Evolutionary conservation across 2,329 filamentous ascomycete genomes (phyloP).

Genomic region (Thielaviopsis populi): DNA sequence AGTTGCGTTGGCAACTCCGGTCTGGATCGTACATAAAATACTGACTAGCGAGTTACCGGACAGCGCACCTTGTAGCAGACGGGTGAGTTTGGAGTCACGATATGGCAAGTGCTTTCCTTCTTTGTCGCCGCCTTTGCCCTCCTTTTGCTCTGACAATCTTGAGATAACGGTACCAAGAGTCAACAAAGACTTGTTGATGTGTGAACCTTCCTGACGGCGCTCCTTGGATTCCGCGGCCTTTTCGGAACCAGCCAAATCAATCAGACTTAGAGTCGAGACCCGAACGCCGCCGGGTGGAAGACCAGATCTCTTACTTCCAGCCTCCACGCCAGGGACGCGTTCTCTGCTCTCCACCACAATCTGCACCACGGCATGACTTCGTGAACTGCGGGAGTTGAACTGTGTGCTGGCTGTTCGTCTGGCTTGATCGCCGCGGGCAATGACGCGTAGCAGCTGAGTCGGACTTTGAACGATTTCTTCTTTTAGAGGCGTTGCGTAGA

Average conservation of each 20-base stretch:
- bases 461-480: conserved; percentile 98
- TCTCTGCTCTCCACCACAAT: conserved; percentile 96
- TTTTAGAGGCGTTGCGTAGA: conserved; percentile 90
- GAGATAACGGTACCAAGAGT: conserved; percentile 93
- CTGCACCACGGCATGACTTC: conserved; percentile 95
- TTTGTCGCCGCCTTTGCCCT: conserved; percentile 56
- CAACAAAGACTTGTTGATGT: conserved; percentile 96
- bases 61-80: conserved; percentile 78
- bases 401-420: conserved; percentile 86
- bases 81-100: conserved; percentile 90
- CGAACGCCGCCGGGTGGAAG: conserved; percentile 76
- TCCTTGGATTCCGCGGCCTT: conserved; percentile 93
- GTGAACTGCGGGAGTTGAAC: conserved; percentile 90
- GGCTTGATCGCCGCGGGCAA: conserved; percentile 83
- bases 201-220: conserved; percentile 80
- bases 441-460: conserved; percentile 85
- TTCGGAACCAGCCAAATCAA: conserved; percentile 92
- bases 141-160: conserved; percentile 71
- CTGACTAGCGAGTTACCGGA: conserved; percentile 91
- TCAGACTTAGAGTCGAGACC: conserved; percentile 86
- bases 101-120: conserved; percentile 90
- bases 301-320: conserved; percentile 51
- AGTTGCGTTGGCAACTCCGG: conserved; percentile 62
- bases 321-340: conserved; percentile 46
- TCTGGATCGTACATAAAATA: conserved; percentile 91